Evolutionary conservation across 2,329 filamentous ascomycete genomes (phyloP).

Genomic region (Nigrospora sphaerica): DNA sequence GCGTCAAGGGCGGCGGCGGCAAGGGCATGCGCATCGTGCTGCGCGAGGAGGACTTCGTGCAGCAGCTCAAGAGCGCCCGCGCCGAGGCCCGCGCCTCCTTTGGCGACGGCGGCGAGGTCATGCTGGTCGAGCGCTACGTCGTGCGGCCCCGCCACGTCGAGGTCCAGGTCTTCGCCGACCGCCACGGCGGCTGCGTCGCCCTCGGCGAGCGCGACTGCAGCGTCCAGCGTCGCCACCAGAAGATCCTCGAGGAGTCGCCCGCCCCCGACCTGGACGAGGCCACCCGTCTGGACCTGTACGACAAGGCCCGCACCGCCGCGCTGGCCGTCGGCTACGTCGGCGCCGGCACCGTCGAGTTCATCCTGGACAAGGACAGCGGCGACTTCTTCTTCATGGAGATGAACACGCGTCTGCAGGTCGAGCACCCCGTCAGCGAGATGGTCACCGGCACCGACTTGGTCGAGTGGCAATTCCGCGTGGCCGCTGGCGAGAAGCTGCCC

Average conservation of each 20-base stretch:
- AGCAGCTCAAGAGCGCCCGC: constrained; percentile 64
- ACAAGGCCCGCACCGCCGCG: constrained; percentile 57
- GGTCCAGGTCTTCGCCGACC: constrained; percentile 85
- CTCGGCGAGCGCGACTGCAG: constrained; percentile 86
- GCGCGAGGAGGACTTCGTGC: constrained; percentile 59
- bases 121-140: constrained; percentile 81
- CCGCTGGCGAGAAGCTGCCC: constrained; percentile 49
- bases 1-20: constrained; percentile 72
- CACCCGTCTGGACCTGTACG: constrained; percentile 56
- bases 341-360: constrained; percentile 84
- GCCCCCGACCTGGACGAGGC: constrained; percentile 59
- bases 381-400: constrained; percentile 81
- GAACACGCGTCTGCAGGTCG: constrained; percentile 87
- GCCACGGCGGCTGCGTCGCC: constrained; percentile 69
- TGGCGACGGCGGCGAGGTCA: constrained; percentile 70
- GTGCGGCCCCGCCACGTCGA: constrained; percentile 77
- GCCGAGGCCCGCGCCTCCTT: constrained; percentile 74
- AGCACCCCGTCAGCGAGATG: constrained; percentile 83
- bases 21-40: constrained; percentile 78
- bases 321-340: constrained; percentile 81
- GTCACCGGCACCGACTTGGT: constrained; percentile 70
- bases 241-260: constrained; percentile 84
- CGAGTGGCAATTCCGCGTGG: constrained; percentile 87
- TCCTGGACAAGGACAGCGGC: constrained; percentile 75
- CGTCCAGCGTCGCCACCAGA: constrained; percentile 80